Evolutionary conservation across 768 basidiomycete species (phyloP).

Genomic region (Lentinus tigrinus): DNA sequence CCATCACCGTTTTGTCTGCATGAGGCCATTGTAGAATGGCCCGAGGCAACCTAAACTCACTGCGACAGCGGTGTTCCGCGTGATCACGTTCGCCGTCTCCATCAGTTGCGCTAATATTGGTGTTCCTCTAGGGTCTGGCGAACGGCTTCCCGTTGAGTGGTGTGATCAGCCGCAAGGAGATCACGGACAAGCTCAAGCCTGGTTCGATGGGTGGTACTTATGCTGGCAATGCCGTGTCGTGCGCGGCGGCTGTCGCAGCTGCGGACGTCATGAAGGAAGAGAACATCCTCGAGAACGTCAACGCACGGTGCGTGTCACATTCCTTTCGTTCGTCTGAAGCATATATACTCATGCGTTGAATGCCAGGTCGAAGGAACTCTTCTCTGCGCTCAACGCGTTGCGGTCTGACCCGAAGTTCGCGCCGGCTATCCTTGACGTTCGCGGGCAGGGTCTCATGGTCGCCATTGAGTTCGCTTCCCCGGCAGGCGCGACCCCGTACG

Average conservation of each 20-base stretch:
- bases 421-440: slow-evolving; percentile 76
- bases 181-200: slow-evolving; percentile 75
- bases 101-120: neutral
- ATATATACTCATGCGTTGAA: too few species aligned
- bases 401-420: slow-evolving; percentile 50
- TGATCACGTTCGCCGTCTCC: too few species aligned
- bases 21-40: too few species aligned
- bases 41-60: too few species aligned
- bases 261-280: slow-evolving; percentile 76
- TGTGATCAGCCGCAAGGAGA: slow-evolving; percentile 74
- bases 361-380: slow-evolving; percentile 73
- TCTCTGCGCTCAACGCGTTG: slow-evolving; percentile 56
- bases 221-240: slow-evolving; percentile 88
- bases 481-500: slow-evolving; percentile 46
- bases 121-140: slow-evolving; percentile 63
- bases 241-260: slow-evolving; percentile 87
- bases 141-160: slow-evolving; percentile 95
- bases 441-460: slow-evolving; percentile 89
- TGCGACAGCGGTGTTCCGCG: too few species aligned
- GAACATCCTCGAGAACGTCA: slow-evolving; percentile 79
- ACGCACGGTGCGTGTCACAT: slow-evolving; percentile 48
- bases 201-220: slow-evolving; percentile 92
- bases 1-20: too few species aligned
- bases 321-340: too few species aligned
- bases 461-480: slow-evolving; percentile 77